Conservation (phyloP, 495 filamentous ascomycete species). For the Talaromyces ruber region DNA sequence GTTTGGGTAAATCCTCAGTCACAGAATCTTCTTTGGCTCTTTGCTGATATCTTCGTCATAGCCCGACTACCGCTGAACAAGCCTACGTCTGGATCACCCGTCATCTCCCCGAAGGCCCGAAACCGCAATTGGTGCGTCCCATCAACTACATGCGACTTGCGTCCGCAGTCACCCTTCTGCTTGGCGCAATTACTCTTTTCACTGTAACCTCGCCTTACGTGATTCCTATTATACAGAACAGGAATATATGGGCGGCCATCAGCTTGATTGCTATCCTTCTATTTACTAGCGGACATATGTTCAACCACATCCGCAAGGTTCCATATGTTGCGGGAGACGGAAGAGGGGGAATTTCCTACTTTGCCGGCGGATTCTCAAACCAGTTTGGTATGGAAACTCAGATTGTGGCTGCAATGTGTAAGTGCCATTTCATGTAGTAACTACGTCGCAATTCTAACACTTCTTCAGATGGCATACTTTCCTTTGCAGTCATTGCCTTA, state of each 20-base stretch:
- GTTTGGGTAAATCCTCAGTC: slow-evolving; percentile 53
- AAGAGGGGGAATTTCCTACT: slow-evolving; percentile 79
- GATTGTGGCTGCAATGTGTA: slow-evolving; percentile 92
- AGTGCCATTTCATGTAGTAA: slow-evolving; percentile 25
- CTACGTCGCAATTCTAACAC: neutral
- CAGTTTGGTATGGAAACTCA: slow-evolving; percentile 96
- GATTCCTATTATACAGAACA: slow-evolving; percentile 78
- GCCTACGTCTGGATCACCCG: slow-evolving; percentile 71
- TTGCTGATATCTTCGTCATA: slow-evolving; percentile 21
- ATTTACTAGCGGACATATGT: slow-evolving; percentile 98
- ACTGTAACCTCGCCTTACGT: slow-evolving; percentile 76
- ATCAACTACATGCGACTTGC: slow-evolving; percentile 78
- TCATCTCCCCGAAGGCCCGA: slow-evolving; percentile 65
- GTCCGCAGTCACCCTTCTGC: slow-evolving; percentile 52
- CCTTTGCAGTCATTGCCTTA: slow-evolving; percentile 82
- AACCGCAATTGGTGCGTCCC: slow-evolving; percentile 69
- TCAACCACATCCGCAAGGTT: slow-evolving; percentile 94
- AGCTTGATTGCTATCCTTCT: slow-evolving; percentile 85
- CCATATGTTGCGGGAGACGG: slow-evolving; percentile 91
- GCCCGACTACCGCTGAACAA: slow-evolving; percentile 65
- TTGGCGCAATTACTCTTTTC: slow-evolving; percentile 58
- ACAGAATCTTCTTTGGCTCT: neutral
- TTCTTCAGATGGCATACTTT: slow-evolving; percentile 73
- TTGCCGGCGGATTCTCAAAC: slow-evolving; percentile 88
- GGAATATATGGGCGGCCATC: slow-evolving; percentile 88